A percentile compares a stretch with the other conserved stretches of the same genome.
Evolutionary conservation across 2,329 filamentous ascomycete genomes (phyloP).

Genomic region (Huntiella abstrusa): DNA sequence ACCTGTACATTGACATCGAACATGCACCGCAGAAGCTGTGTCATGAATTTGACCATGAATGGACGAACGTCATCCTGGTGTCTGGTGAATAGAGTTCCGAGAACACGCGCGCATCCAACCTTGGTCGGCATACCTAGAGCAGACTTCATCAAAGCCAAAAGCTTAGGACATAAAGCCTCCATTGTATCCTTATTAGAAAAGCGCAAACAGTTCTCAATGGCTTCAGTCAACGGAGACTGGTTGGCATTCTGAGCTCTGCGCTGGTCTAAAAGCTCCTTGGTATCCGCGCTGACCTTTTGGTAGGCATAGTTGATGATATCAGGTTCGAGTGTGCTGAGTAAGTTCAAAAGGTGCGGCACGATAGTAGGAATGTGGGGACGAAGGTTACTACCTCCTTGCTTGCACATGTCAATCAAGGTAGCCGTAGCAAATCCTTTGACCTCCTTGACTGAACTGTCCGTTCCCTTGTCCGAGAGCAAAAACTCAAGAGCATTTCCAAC

Average conservation of each 20-base stretch:
- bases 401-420: slow-evolving; percentile 75
- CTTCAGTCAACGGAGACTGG: slow-evolving; percentile 76
- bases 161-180: slow-evolving; percentile 47
- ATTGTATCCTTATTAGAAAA: slow-evolving; percentile 65
- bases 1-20: slow-evolving; percentile 90
- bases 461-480: slow-evolving; percentile 67
- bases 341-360: slow-evolving; percentile 58
- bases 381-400: slow-evolving; percentile 64
- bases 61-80: slow-evolving; percentile 57
- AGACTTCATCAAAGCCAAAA: slow-evolving; percentile 65
- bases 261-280: slow-evolving; percentile 77
- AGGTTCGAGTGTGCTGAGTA: slow-evolving; percentile 76
- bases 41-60: slow-evolving; percentile 58
- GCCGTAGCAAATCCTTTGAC: slow-evolving; percentile 68
- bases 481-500: slow-evolving; percentile 79
- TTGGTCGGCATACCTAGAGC: slow-evolving; percentile 87
- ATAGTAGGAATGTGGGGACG: slow-evolving; percentile 67
- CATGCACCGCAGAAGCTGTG: slow-evolving; percentile 59
- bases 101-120: slow-evolving; percentile 69
- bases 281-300: slow-evolving; percentile 72
- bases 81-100: slow-evolving; percentile 69
- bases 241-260: slow-evolving; percentile 65
- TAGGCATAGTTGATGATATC: slow-evolving; percentile 85
- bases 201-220: slow-evolving; percentile 75
- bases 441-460: slow-evolving; percentile 77